These are phyloP conservation scores for Paraglomus brasilianum DNA, from an alignment of 192 early-diverging fungal genomes.

Conservation along the genomic window DNA sequence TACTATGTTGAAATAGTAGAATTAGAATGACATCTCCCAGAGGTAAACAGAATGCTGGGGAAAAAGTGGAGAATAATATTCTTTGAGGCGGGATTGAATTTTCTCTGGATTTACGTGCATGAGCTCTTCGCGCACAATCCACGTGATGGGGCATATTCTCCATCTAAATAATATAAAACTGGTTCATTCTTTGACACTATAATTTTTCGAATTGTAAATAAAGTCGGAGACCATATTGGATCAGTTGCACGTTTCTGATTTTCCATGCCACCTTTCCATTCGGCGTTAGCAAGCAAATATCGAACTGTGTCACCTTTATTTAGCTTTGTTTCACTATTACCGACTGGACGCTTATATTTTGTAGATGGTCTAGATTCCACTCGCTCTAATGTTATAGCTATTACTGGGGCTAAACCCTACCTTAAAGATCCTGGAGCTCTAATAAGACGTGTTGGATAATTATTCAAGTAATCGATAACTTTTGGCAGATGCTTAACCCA, in stretches of 20 bases:
- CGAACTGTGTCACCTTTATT: conserved; percentile 8
- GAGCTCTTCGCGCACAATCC: conserved; percentile 4
- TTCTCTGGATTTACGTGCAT: neutral
- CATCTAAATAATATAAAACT: conserved; percentile 20
- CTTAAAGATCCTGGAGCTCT: neutral
- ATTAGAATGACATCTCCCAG: too few species aligned
- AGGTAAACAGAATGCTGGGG: too few species aligned
- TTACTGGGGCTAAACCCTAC: conserved; percentile 18
- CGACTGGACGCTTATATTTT: neutral
- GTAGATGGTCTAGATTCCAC: conserved; percentile 10
- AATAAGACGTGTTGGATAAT: conserved; percentile 2
- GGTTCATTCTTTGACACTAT: neutral
- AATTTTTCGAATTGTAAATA: neutral
- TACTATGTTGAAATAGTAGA: too few species aligned
- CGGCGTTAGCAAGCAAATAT: conserved; percentile 12
- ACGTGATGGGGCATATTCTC: neutral
- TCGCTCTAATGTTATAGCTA: neutral
- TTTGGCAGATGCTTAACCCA: conserved; percentile 11
- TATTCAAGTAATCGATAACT: conserved; percentile 8
- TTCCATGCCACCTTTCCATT: conserved; percentile 8
- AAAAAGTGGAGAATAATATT: neutral
- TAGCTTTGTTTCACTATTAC: neutral
- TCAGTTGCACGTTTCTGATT: neutral
- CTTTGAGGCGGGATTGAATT: neutral
- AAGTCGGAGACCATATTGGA: neutral